Base-by-base conservation (phyloP, 352 stramenopile genomes). In the Pythium vanterpoolii region DNA sequence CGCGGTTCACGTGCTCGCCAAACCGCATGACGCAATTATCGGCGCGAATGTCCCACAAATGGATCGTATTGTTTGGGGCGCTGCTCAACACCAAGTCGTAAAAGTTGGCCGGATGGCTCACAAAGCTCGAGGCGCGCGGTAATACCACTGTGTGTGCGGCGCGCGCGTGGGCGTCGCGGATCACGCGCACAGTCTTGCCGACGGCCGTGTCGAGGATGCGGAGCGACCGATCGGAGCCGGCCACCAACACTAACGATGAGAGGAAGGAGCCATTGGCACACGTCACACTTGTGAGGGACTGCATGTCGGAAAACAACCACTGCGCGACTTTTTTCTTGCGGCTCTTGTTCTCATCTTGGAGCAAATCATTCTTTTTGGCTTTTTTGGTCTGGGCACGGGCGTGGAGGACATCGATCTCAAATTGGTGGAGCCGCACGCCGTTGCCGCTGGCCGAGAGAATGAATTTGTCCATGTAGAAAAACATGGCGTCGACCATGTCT, bases 391-490 rank as follows among this genome's bases (percentile, higher is more conserved):
- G 76, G 10, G 73, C 62, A 24, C 68, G 71, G 42, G 77, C 76
- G 30, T 74, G 76, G 21, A 72, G 54, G 57, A 87, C 77, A 30
- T 90, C 77, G 60, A 93, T 61, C 36, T 92, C 73, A 49, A 87
- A 93, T 53, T 90, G 80, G 40, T 93, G 76, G 38, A 96, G 54
- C 24, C 79, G 78, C 23, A 87, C 52, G 28, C 71, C 46, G 49
- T 86, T 91, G 5, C 81, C 85, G 33, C 68, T 83, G 21, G 80
- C 79, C 11, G 83, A 85, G 7, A 93, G 53, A 26, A 95, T 58
- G 49, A 96, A 96, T 62, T 90, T 90, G 69, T 96, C 86, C 81
- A 95, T 88, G 65, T 93, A 95, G 56, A 93, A 96, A 53, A 96
- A 96, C 24, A 66, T 60, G 18, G 79, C 76, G 57, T 90, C 77